phyloP scores from a whole-genome alignment of 148 eudicot genomes.

The Heliamphora exappendiculata region DNA sequence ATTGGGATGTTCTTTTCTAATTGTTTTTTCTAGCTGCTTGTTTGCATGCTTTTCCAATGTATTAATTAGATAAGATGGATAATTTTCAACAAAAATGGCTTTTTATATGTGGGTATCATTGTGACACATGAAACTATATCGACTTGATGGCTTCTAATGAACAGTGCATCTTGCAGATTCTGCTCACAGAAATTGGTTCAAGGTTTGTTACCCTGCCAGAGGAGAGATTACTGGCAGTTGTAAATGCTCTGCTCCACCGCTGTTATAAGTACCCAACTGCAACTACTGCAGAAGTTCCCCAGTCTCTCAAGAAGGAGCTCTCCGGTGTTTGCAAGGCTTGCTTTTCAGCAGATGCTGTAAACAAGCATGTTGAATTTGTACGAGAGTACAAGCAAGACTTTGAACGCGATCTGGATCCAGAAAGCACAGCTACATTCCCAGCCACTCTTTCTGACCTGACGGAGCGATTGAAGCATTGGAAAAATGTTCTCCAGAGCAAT shows the following conservation, averaged over 20 bases:
- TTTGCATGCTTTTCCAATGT: background rate
- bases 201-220: slow-evolving; percentile 98
- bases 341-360: slow-evolving; percentile 96
- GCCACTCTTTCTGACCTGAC: slow-evolving; percentile 81
- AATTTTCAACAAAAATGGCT: background rate
- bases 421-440: slow-evolving; percentile 79
- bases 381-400: slow-evolving; percentile 94
- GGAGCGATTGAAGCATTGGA: slow-evolving; percentile 92
- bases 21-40: background rate
- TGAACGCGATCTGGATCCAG: slow-evolving; percentile 98
- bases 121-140: background rate
- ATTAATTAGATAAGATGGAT: background rate
- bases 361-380: slow-evolving; percentile 94
- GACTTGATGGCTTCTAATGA: background rate
- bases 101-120: background rate
- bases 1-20: background rate
- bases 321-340: slow-evolving; percentile 98
- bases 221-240: slow-evolving; percentile 94
- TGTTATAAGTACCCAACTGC: slow-evolving; percentile 98
- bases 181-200: slow-evolving; percentile 95
- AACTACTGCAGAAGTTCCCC: slow-evolving; percentile 97
- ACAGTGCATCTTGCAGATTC: slow-evolving; percentile 36
- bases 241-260: slow-evolving; percentile 90
- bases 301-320: slow-evolving; percentile 94
- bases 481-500: slow-evolving; percentile 92